Base-by-base conservation (phyloP, 768 basidiomycete genomes). In the Phylloporus scabripes region DNA sequence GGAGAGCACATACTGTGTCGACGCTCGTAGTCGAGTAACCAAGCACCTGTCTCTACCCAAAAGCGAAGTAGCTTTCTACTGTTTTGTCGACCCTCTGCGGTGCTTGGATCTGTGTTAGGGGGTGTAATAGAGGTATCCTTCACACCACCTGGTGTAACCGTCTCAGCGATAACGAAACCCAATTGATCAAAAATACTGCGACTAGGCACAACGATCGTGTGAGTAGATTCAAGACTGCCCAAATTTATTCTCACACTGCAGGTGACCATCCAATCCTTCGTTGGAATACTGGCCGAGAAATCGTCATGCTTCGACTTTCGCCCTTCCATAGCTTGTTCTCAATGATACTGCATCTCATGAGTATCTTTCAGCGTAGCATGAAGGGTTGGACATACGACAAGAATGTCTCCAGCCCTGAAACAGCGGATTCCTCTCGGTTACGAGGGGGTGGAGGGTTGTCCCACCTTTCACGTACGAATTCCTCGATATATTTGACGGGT, bases 291-390 rank as follows among this genome's bases (percentile, higher is more conserved):
- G 67, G 62, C 11, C 84, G 74, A 20, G 62, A 63, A 11, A 83
- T 73, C 14, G 78, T 78, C 11, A 87, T 72, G 39, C 72, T 59
- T 6, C 85, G 77, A 49, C 63, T 71, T 66, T 88, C 83, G 29
- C 80, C 81, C 59, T 74, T 80, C 85, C 86, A 90, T 20, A 90
- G 57, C 46, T 80, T 78, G 63, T 87, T 88, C 61, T 91, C 83
- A 32, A 92, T 69, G 49, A 87, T 78, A 50, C 89, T 88, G 58
- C 18, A 34, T 31, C 26, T 3, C 7, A 34, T 59, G 32, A 59
- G 54, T 10, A 21, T 28, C 17, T 5, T 42, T 15, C 8, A 29
- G 17, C 21, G 36, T 20, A 20, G 7, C 42, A 43, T 7, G 33
- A 45, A 31, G 45, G n/a, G 60, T 36, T 15, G 20, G 29, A 69